phyloP scores from a whole-genome alignment of 2,329 filamentous ascomycete species.

The Hypoxylon sp. region DNA sequence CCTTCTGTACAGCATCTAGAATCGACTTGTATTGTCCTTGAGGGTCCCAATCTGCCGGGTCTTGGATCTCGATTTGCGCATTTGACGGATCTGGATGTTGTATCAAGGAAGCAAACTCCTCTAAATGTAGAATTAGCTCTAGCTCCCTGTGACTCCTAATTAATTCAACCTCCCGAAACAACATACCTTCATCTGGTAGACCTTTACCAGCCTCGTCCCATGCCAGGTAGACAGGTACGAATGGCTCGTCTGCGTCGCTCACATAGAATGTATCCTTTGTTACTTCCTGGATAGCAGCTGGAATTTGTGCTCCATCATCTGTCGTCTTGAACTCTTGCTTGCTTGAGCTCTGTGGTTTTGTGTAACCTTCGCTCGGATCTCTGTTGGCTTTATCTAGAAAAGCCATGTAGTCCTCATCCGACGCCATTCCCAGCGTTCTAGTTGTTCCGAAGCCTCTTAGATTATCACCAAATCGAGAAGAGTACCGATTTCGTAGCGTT shows the following conservation, averaged over 20 bases:
- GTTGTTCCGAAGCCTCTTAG: slow-evolving; percentile 46
- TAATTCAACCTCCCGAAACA: not conserved
- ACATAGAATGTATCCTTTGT: slow-evolving; percentile 75
- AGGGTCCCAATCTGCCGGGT: slow-evolving; percentile 80
- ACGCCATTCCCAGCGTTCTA: slow-evolving; percentile 69
- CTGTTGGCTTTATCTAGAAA: slow-evolving; percentile 91
- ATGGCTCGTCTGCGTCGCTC: slow-evolving; percentile 89
- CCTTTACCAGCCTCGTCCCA: slow-evolving; percentile 68
- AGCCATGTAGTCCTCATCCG: slow-evolving; percentile 85
- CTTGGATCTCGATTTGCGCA: slow-evolving; percentile 75
- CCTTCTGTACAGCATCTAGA: slow-evolving; percentile 77
- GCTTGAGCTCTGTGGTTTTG: slow-evolving; percentile 51
- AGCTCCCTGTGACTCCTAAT: slow-evolving; percentile 12
- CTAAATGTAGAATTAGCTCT: slow-evolving; percentile 58
- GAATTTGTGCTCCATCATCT: slow-evolving; percentile 71
- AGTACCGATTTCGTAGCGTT: slow-evolving; percentile 11
- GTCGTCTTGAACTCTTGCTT: slow-evolving; percentile 65
- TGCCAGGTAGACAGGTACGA: slow-evolving; percentile 80
- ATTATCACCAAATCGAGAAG: not conserved
- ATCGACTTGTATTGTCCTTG: slow-evolving; percentile 78
- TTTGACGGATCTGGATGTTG: slow-evolving; percentile 67
- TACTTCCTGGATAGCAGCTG: slow-evolving; percentile 68
- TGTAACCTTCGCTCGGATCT: slow-evolving; percentile 75
- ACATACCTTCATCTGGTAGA: slow-evolving; percentile 74
- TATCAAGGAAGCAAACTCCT: slow-evolving; percentile 79